Percentiles rank a stretch among this genome's conserved stretches.
These are phyloP conservation scores for Termitomyces sp. DNA, from an alignment of 768 basidiomycete genomes.

Conservation along the genomic window DNA sequence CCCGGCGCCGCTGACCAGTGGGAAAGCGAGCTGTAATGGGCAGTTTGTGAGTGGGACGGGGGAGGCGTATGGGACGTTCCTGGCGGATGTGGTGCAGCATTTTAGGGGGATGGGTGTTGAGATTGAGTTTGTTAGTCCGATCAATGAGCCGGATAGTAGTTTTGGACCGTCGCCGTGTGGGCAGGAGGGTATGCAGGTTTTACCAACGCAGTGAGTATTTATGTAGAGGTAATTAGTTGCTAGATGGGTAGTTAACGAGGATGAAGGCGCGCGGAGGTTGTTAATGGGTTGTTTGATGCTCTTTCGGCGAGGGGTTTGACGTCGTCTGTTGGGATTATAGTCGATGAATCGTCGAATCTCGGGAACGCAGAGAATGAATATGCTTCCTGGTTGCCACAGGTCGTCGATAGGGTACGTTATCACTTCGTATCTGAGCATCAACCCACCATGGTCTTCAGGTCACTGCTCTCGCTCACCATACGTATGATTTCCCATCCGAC, in stretches of 20 bases:
- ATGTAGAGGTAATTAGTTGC: neutral
- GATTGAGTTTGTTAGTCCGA: conserved; percentile 38
- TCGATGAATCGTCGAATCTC: conserved; percentile 38
- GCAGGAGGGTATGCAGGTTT: conserved; percentile 45
- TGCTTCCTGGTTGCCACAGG: conserved; percentile 31
- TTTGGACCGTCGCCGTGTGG: conserved; percentile 37
- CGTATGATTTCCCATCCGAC: conserved; percentile 44
- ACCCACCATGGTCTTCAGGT: conserved; percentile 20
- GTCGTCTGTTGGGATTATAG: conserved; percentile 33
- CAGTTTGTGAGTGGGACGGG: conserved; percentile 32
- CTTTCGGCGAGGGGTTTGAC: conserved; percentile 25
- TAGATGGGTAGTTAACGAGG: neutral
- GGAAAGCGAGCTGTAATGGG: conserved; percentile 31
- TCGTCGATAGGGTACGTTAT: conserved; percentile 24
- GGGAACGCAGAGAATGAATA: conserved; percentile 28
- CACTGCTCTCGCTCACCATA: conserved; percentile 38
- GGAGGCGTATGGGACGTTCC: conserved; percentile 35
- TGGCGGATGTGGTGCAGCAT: conserved; percentile 38
- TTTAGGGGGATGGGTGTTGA: conserved; percentile 34
- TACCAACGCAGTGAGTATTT: conserved; percentile 30
- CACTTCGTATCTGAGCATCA: neutral
- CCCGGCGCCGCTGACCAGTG: conserved; percentile 30
- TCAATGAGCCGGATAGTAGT: conserved; percentile 40
- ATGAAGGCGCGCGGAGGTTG: conserved; percentile 34
- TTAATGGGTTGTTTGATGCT: conserved; percentile 32